phyloP scores from a whole-genome alignment of 2,329 filamentous ascomycete species.

The Coniella lustricola region DNA sequence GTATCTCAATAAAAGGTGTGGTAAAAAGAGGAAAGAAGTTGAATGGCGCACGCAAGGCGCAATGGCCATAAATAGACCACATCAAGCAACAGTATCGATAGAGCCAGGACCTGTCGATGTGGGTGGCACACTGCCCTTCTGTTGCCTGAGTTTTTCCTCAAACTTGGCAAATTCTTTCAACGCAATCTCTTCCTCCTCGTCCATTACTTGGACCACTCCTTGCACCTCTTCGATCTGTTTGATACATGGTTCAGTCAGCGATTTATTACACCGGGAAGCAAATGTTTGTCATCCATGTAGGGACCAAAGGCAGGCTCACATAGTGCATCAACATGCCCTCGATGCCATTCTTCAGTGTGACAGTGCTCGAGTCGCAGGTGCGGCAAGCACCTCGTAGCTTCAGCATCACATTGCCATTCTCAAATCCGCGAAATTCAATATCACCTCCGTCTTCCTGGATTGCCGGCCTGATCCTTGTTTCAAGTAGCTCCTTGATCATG shows the following conservation, averaged over 20 bases:
- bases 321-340: conserved; percentile 98
- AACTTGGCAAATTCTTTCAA: conserved; percentile 88
- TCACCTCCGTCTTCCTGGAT: conserved; percentile 98
- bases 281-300: background rate
- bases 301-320: conserved; percentile 45
- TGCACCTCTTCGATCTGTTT: conserved; percentile 86
- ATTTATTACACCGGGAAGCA: background rate
- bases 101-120: conserved; percentile 32
- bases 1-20: background rate
- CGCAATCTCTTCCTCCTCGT: conserved; percentile 85
- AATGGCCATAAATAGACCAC: too few relatives aligned
- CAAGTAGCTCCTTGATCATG: conserved; percentile 97
- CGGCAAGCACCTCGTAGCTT: conserved; percentile 90
- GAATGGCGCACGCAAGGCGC: background rate
- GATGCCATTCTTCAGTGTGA: conserved; percentile 95
- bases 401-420: conserved; percentile 73
- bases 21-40: background rate
- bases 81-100: conserved; percentile 31
- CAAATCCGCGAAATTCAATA: conserved; percentile 89
- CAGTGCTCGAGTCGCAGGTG: conserved; percentile 94
- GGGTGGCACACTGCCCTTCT: conserved; percentile 38
- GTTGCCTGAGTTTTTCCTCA: conserved; percentile 68
- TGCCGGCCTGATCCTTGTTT: conserved; percentile 87
- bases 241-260: conserved; percentile 24
- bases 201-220: conserved; percentile 82